A percentile compares a stretch with the other conserved stretches of the same genome.
Conservation (phyloP, 192 early-diverging fungal genomes). For the Oehlia diaphana region DNA sequence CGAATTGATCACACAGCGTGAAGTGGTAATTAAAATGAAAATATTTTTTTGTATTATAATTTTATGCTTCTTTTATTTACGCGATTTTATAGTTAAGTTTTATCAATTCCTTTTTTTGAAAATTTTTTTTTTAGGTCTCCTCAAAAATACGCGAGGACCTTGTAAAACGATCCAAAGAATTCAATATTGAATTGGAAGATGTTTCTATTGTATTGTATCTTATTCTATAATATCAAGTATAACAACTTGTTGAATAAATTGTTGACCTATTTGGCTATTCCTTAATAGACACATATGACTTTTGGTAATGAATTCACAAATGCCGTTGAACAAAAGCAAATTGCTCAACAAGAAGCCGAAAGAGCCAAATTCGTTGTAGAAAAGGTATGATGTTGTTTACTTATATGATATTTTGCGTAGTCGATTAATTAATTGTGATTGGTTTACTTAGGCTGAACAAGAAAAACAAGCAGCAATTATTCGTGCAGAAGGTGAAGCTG, state of each 20-base stretch:
- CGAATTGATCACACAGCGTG: constrained; percentile 98
- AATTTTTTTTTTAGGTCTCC: constrained; percentile 60
- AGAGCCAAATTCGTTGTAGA: constrained; percentile 98
- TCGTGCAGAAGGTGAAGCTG: constrained; percentile 96
- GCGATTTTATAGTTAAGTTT: background rate
- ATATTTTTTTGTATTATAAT: background rate
- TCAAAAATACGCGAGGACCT: constrained; percentile 91
- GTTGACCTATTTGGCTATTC: background rate
- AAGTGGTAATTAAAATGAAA: constrained; percentile 53
- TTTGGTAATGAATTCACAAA: constrained; percentile 99
- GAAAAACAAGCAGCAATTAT: constrained; percentile 97
- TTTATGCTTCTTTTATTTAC: background rate
- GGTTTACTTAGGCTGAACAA: constrained; percentile 76
- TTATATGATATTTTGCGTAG: background rate
- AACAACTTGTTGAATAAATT: background rate
- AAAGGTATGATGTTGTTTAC: constrained; percentile 39
- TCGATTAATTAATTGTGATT: background rate
- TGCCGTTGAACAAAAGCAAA: constrained; percentile 98
- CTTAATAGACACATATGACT: constrained; percentile 87
- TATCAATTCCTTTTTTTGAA: constrained; percentile 6
- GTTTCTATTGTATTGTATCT: constrained; percentile 85
- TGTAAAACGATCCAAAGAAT: constrained; percentile 86
- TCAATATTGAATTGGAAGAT: constrained; percentile 95
- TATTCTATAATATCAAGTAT: background rate
- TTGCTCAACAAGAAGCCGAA: constrained; percentile 99